Percentiles rank a stretch among this genome's conserved stretches.
Conservation (phyloP, 2,329 filamentous ascomycete genomes). For the Colletotrichum horii region DNA sequence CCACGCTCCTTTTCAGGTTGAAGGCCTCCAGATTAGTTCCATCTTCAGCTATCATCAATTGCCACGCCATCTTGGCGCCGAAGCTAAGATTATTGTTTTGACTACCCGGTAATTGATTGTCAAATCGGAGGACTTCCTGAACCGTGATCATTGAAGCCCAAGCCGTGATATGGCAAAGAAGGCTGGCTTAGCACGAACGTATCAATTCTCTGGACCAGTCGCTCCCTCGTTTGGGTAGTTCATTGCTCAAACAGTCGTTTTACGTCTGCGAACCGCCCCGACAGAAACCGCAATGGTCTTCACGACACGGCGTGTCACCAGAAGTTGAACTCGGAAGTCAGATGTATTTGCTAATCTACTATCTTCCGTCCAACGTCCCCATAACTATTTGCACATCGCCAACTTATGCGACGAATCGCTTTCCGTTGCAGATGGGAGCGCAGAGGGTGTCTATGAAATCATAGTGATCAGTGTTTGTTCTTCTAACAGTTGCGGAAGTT, state of each 20-base stretch:
- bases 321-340: neutral
- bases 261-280: too few relatives aligned
- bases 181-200: neutral
- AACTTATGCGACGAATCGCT: neutral
- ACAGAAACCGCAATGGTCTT: neutral
- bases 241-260: neutral
- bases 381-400: neutral
- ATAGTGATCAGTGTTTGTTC: neutral
- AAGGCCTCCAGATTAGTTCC: neutral
- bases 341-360: neutral
- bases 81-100: neutral
- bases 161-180: neutral
- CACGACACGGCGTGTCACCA: neutral
- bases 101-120: neutral
- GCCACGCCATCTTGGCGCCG: neutral
- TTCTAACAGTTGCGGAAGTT: fast-evolving
- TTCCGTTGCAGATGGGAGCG: slow-evolving; percentile 5
- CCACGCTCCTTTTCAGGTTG: neutral
- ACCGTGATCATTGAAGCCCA: neutral
- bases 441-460: neutral
- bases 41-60: neutral
- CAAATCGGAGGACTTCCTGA: neutral
- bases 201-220: neutral
- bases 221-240: neutral
- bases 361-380: neutral